Base-by-base conservation (phyloP, 331 rosid species). In the Phaseolus coccineus region DNA sequence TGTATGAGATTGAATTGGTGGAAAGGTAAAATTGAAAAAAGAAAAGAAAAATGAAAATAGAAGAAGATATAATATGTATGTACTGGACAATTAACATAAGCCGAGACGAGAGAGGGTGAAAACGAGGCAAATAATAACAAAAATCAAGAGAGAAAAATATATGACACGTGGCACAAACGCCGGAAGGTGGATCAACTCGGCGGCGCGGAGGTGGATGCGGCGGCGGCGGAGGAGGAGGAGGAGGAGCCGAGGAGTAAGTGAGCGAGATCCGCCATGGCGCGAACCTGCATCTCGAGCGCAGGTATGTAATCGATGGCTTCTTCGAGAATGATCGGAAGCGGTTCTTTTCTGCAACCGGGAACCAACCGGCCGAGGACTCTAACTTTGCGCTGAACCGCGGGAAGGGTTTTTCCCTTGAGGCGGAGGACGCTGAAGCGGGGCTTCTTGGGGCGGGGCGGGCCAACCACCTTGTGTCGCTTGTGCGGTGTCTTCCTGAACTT, bases 251-350 rank as follows among this genome's bases (percentile, higher is more conserved):
- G 79, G 69, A 96, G 89, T 39, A 89, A 85, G 19, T 91, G 87
- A 25, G 93, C 84, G 24, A 96, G 89, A 24, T 91, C 89, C 27
- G 83, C 71, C 99, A 96, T 93, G 86, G 93, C 93, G 22, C 94
- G 88, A 84, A 96, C 88, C 83, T 96, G 99, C 99, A 96, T 96
- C 93, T 93, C 92, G 79, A 92, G 91, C 1, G 99, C 99, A 4
- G 93, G 87, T 13, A 96, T 93, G 37, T 96, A 96, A 87, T 96
- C 98, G 3, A 90, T 87, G 0, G 93, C 91, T 76, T 96, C 99
- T 31, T 91, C 98, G 5, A 96, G 82, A 79, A 96, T 88, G 69
- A 96, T 97, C 77, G 98, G 97, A 42, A 91, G 62, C 3, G 97
- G 84, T 71, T 96, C 88, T 59, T 96, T 90, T 78, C 90, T 87